Evolutionary conservation across 495 filamentous ascomycete genomes (phyloP), one percentile per base, ranked within the genome.

Genomic region (Cercophora samala): DNA sequence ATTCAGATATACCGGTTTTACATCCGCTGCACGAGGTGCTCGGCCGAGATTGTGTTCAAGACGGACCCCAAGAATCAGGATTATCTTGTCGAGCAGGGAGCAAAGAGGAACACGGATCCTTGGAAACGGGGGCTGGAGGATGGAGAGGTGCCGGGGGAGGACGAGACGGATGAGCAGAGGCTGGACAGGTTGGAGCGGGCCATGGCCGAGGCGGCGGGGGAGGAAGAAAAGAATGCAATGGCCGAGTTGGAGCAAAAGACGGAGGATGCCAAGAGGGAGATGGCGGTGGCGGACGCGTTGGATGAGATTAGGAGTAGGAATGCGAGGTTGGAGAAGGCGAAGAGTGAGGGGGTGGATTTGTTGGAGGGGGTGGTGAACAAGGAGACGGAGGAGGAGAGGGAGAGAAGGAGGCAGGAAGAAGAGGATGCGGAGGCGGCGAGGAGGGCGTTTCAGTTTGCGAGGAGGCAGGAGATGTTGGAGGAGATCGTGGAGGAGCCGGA

Each of bases 41-140:
- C 81, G 52, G 90, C 85, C 19, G 93, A 98, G 76, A 96, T 99
- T 72, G 93, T 92, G 0, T 98, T 97, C 82, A 89, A 90, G 67
- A 98, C 96, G 0, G 95, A 98, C 67, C 96, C 96, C 0, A 93
- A 94, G 78, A 91, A 91, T 64, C 93, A 93, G 85, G 93, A 98
- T 71, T 99, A 99, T 69, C 83, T 85, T 60, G 79, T 83, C 81
- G 78, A 78, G 64, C 69, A 73, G 63, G 96, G 95, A 17, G 94
- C 94, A 26, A 93, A 92, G 78, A 83, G 96, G 32, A 98, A 96
- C 77, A 96, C 94, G 66, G 96, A 98, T 78, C 88, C 89, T 15
- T 99, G 96, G 96, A 82, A 90, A 8, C 85, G 86, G 68, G 79
- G 86, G 64, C 78, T 87, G 21, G 37, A 46, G 58, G 80, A 78